Evolutionary conservation across 306 rosid genomes (phyloP).

Genomic region (Benincasa hispida): DNA sequence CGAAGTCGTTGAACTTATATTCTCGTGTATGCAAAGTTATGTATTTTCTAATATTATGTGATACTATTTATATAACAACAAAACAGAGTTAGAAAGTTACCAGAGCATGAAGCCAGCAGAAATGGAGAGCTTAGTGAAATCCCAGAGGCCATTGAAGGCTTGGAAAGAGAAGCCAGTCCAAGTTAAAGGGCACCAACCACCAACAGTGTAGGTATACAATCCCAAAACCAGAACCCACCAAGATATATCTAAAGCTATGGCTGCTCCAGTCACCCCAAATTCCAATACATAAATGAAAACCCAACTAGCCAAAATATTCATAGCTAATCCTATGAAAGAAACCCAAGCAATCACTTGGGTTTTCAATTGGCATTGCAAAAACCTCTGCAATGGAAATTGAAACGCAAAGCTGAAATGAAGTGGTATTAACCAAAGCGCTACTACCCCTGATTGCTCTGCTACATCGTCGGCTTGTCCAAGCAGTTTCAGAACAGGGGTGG

Average conservation of each 20-base stretch:
- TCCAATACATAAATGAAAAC: conserved; percentile 31
- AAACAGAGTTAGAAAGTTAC: conserved; percentile 8
- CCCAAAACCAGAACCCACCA: conserved; percentile 62
- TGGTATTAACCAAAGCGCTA: conserved; percentile 60
- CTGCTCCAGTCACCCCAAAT: conserved; percentile 53
- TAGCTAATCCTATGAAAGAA: conserved; percentile 23
- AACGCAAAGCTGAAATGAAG: conserved; percentile 74
- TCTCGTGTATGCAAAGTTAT: no score
- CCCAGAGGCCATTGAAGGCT: conserved; percentile 66
- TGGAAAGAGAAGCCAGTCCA: conserved; percentile 50
- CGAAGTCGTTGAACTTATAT: no score
- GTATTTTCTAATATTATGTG: no score
- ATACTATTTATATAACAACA: no score
- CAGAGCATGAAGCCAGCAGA: conserved; percentile 70
- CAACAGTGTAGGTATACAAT: conserved; percentile 19
- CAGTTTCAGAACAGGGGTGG: conserved; percentile 36
- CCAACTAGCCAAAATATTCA: conserved; percentile 32
- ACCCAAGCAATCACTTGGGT: conserved; percentile 42
- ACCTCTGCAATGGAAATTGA: conserved; percentile 58
- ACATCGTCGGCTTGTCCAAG: conserved; percentile 52
- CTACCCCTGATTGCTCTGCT: conserved; percentile 37
- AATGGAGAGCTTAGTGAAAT: conserved; percentile 46
- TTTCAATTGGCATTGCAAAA: conserved; percentile 66
- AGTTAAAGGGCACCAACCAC: conserved; percentile 59
- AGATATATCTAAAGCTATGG: conserved; percentile 46